phyloP scores from a whole-genome alignment of 345 rosid genomes.

The Nasturtium officinale region DNA sequence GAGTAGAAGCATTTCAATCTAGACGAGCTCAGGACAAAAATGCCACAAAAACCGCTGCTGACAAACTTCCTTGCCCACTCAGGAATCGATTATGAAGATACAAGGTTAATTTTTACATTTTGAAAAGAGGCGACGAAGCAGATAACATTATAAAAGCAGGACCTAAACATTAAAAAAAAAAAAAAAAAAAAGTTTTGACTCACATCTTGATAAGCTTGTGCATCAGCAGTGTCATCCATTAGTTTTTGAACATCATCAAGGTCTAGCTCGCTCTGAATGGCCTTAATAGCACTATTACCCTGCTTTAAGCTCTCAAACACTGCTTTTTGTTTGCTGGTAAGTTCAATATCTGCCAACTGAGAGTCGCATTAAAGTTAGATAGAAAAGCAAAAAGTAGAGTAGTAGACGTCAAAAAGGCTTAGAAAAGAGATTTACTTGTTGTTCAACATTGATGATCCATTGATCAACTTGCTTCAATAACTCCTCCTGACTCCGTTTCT shows the following conservation, averaged over 20 bases:
- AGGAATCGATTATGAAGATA: neutral
- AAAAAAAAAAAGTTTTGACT: slow-evolving; percentile 36
- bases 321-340: slow-evolving; percentile 91
- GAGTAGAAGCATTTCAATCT: neutral
- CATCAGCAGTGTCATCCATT: slow-evolving; percentile 94
- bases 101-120: neutral
- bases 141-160: neutral
- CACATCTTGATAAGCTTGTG: slow-evolving; percentile 96
- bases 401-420: neutral
- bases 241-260: slow-evolving; percentile 90
- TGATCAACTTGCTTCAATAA: slow-evolving; percentile 86
- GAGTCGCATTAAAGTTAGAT: slow-evolving; percentile 24
- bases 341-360: slow-evolving; percentile 94
- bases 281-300: slow-evolving; percentile 81
- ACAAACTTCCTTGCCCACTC: neutral
- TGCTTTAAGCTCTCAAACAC: slow-evolving; percentile 91
- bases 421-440: slow-evolving; percentile 58
- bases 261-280: slow-evolving; percentile 84
- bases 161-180: neutral
- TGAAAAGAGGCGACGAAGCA: neutral
- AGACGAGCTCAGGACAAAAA: neutral
- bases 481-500: slow-evolving; percentile 93
- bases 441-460: slow-evolving; percentile 96
- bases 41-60: neutral
- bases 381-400: neutral